phyloP scores from a whole-genome alignment of 108 stramenopile genomes.

The Pseudonitzschia delicatissima region DNA sequence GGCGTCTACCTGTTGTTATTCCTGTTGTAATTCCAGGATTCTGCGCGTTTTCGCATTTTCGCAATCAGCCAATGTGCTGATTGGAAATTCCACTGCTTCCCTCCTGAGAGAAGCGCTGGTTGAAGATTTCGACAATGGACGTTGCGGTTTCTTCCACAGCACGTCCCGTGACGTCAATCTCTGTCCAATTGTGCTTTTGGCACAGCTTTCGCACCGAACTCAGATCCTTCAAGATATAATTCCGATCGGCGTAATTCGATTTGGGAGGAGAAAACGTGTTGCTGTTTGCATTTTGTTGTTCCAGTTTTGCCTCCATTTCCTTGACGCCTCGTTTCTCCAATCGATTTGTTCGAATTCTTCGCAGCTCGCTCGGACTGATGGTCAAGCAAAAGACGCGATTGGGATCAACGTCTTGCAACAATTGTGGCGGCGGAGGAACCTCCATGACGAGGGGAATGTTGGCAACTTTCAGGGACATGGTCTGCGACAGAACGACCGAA shows the following conservation, averaged over 20 bases:
- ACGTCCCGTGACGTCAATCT: slow-evolving; percentile 50
- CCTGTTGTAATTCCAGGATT: too few relatives aligned
- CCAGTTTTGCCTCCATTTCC: slow-evolving; percentile 8
- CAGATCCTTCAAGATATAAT: slow-evolving; percentile 36
- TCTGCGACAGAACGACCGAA: slow-evolving; percentile 40
- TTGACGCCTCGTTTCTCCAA: slow-evolving; percentile 21
- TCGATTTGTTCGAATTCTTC: slow-evolving; percentile 36
- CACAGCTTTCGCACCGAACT: slow-evolving; percentile 30
- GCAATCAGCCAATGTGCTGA: background rate
- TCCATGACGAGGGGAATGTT: slow-evolving; percentile 52
- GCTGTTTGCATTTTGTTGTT: background rate
- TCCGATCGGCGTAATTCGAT: slow-evolving; percentile 45
- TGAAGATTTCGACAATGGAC: slow-evolving; percentile 29
- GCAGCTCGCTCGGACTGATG: slow-evolving; percentile 30
- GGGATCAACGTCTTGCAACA: slow-evolving; percentile 35
- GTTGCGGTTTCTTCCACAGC: slow-evolving; percentile 53
- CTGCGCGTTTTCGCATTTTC: too few relatives aligned
- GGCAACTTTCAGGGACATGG: slow-evolving; percentile 45
- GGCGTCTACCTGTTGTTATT: too few relatives aligned
- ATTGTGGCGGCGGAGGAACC: slow-evolving; percentile 38
- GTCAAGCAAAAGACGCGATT: slow-evolving; percentile 41
- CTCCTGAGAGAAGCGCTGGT: slow-evolving; percentile 22
- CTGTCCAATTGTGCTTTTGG: slow-evolving; percentile 29
- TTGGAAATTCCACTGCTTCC: background rate
- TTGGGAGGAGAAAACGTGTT: background rate